Base-by-base conservation (phyloP, 78 protist species). In the Cavenderia fasciculata region DNA sequence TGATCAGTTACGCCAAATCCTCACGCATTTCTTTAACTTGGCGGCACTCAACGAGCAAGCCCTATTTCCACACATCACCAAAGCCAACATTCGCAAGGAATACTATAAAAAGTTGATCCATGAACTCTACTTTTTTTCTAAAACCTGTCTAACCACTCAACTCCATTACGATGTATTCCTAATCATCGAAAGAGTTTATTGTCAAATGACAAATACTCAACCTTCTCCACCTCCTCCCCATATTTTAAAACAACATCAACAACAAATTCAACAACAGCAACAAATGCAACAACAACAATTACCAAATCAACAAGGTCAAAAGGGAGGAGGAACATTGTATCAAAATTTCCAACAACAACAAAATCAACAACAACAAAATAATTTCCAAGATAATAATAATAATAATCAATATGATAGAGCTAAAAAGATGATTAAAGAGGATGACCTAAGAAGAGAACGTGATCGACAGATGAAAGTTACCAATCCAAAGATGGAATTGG, bases 61-160 rank as follows among this genome's bases (percentile, higher is more conserved):
- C 19, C 59, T 77, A n/a, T 77, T 77, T 36, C 87, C 73, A 51
- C 29, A 38, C 8, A n/a, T 61, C 23, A n/a, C n/a, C n/a, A 77
- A 77, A 51, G n/a, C 29, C 1, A 75, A 43, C 12, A 19, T 21
- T 23, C 12, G 87, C 31, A 77, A 77, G 25, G 87, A 77, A 14
- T 44, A 10, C 1, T 63, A 77, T 38, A 19, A 59, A n/a, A 77
- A 46, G 49, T 38, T 77, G 14, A 63, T 73, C 75, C 21, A 49
- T 4, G 87, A 77, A 63, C 51, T 77, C 49, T 77, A 62, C 36
- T 25, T n/a, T 3, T 77, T 77, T 49, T 59, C 74, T n/a, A 77
- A 63, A 38, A 40, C 36, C 10, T 77, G 75, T 38, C 87, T 63
- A 63, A 29, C 25, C 7, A 44, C 75, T 1, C 69, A 43, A 77